Evolutionary conservation across 202 grass and related monocot species (phyloP), one percentile per base, ranked within the genome.

Genomic region (Bolboschoenoplectus hybrid): DNA sequence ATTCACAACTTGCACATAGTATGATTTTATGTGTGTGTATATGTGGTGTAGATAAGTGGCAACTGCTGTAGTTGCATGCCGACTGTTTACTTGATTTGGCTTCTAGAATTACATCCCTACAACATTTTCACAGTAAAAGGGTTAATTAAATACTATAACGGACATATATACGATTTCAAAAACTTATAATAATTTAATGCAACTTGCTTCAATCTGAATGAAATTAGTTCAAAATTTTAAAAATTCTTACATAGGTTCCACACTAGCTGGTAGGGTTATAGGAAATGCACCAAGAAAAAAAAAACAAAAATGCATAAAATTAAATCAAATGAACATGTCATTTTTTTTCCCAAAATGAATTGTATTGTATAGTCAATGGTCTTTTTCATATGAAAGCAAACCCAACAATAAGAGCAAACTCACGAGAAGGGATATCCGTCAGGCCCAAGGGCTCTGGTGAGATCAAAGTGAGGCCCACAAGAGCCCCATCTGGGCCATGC

Each of bases 71-170:
- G 44, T 36, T 44, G 55, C 91, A 92, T 45, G 64, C 80, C 36
- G 88, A 81, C 90, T 72, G 35, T 3, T 91, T 90, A 4, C 74
- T 87, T 73, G 82, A 89, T 9, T 77, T 88, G 11, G 96, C 96
- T 89, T 98, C 93, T 88, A 98, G 75, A 81, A 95, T 92, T 70
- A 95, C 87, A 81, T 98, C 96, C 92, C 96, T 98, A 85, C 2
- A 86, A 88, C 71, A 61, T 86, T 85, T 63, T 44, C 13, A 11
- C 16, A 89, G 9, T 34, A 64, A 36, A 12, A 67, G 35, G 20
- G 66, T 36, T 36, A 60, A 82, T 50, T 1, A 51, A 4, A 56
- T 79, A 41, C 47, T 46, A 26, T 10, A 46, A 14, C 7, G 12
- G 51, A 58, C 52, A 57, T 17, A 40, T 57, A 3, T 56, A 40